Evolutionary conservation across 805 yeast genomes (phyloP).

Genomic region (Maudiozyma barnettii): DNA sequence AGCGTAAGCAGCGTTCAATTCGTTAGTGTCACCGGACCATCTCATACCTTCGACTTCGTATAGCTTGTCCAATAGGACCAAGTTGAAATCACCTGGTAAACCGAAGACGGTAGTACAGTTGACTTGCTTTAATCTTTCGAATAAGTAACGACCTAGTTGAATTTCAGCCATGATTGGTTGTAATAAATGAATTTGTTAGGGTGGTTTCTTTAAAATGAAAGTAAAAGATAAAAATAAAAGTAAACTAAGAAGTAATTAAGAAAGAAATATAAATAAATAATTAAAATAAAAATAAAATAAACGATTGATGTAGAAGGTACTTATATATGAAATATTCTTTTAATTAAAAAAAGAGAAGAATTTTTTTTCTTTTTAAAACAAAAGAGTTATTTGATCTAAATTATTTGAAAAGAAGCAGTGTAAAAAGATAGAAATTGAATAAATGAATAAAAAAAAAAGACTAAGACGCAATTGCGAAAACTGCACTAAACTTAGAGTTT

Average conservation of each 20-base stretch:
- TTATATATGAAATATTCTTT: neutral
- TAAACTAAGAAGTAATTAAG: neutral
- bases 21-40: slow-evolving; percentile 3
- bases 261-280: neutral
- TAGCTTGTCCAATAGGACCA: slow-evolving; percentile 1
- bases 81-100: slow-evolving; percentile 3
- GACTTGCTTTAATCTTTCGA: slow-evolving; percentile 2
- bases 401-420: neutral
- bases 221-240: neutral
- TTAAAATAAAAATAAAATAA: neutral
- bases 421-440: neutral
- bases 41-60: slow-evolving; percentile 3
- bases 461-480: too few relatives aligned
- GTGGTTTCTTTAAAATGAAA: neutral
- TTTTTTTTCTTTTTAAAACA: neutral
- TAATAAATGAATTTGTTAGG: slow-evolving; percentile 8
- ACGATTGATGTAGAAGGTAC: neutral
- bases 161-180: slow-evolving; percentile 19
- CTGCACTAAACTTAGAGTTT: too few relatives aligned
- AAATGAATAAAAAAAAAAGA: neutral
- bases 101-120: slow-evolving; percentile 1
- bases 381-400: neutral
- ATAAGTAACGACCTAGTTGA: slow-evolving; percentile 1
- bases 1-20: slow-evolving; percentile 2
- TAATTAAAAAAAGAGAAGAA: neutral